Evolutionary conservation across 1,139 yeast genomes (phyloP), one percentile per base, ranked within the genome.

Genomic region (Trichomonascaceae sp.): DNA sequence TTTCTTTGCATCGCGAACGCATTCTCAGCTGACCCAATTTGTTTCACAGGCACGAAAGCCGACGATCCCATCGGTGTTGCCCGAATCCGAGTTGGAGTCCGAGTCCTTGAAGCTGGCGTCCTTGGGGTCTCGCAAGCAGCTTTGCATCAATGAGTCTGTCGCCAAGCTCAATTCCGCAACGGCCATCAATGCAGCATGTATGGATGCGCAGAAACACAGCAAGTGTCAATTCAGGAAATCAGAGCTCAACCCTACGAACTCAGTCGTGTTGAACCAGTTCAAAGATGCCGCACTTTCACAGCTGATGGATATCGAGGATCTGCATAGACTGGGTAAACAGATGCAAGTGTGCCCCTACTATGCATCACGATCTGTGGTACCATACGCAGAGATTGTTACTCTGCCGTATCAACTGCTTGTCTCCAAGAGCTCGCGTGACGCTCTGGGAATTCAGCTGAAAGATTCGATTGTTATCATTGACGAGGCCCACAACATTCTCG

Each of bases 401-500:
- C 57, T 89, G 29, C 97, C 98, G 0, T 87, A 87, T 47, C 96
- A 85, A 47, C 63, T 84, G 48, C 54, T 89, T 9, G 55, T 87
- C 1, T 81, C 79, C 33, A 69, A 66, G 26, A 62, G 71, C 3
- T 68, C 93, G 0, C 62, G 96, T 45, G 63, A 65, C 3, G 60
- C 74, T 0, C 54, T 84, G 32, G 71, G 74, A 1, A 52, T 87
- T 4, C 65, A 75, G 32, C 50, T 87, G 13, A 65, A 68, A 34
- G 68, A 74, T 39, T 67, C 89, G 0, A 69, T 87, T 4, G 71
- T 89, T 1, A 69, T 89, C 3, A 76, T 87, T 26, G 98, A 87
- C 51, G 98, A 87, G 51, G 97, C 97, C 0, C 98, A 87, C 51
- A 87, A 87, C 50, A 59, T 87, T 28, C 52, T 85, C 22, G 96